Evolutionary conservation across 169 alveolate genomes (phyloP), one percentile per base, ranked within the genome.

Genomic region (Plasmodium malariae): DNA sequence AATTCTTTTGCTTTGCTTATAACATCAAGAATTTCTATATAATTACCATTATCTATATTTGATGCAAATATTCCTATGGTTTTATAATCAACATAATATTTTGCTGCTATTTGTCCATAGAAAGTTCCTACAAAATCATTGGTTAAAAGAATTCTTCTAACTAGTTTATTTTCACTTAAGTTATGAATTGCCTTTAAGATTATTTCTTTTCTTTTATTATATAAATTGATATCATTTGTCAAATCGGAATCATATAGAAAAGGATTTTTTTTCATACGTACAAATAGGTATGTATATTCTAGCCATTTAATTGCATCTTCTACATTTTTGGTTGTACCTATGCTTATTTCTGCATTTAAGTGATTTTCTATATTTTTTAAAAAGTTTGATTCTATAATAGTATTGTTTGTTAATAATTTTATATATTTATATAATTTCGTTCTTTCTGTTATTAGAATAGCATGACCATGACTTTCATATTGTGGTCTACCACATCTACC

Each of bases 401-500:
- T 68, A 72, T 89, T 80, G 67, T 94, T 94, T 32, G 95, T 92
- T 68, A 92, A 92, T 92, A 92, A 85, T 83, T 87, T 88, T n/a
- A 94, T 88, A 51, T 92, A 94, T 62, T 80, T 90, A 87, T 74
- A 72, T 57, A 94, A 73, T 49, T 94, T 94, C 6, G 89, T 92
- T 37, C 93, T 93, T 67, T 94, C 96, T 3, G 96, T 94, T 43
- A 94, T 89, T 43, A 94, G 80, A 54, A 94, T 65, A 5, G 95
- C 95, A 40, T 98, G 99, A 24, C 99, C 99, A 40, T 95, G 93
- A 51, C 96, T 97, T 95, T 99, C 99, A 92, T 96, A 98, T 88
- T 97, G 99, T 0, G 99, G 99, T 69, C 99, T 96, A 4, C 99
- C 99, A 14, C 99, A 99, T 74, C 99, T 95, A 17, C 99, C 99